Evolutionary conservation across 2,329 filamentous ascomycete species (phyloP).

Genomic region (Diaporthe helianthi): DNA sequence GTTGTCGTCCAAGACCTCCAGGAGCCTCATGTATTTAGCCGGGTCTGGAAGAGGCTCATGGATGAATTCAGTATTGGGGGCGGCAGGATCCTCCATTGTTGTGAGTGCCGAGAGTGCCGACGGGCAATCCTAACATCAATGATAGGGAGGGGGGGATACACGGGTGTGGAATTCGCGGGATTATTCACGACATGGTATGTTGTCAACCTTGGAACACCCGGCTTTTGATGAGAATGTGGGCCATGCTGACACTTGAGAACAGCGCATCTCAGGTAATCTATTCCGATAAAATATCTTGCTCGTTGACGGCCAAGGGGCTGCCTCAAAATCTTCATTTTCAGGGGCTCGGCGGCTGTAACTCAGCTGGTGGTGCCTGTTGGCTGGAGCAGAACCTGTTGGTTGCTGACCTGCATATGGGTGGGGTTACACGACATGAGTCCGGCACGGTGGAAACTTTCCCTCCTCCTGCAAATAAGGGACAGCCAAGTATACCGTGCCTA

Average conservation of each 20-base stretch:
- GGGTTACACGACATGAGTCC: not conserved
- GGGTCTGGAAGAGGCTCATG: not conserved
- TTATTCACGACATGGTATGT: not conserved
- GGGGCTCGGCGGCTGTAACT: not conserved
- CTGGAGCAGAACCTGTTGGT: not conserved
- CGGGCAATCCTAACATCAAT: no score
- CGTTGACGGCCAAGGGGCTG: not conserved
- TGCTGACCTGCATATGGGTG: not conserved
- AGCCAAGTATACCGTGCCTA: no score
- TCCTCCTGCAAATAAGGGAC: not conserved
- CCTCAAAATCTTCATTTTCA: not conserved
- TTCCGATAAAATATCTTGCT: not conserved
- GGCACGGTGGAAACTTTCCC: not conserved
- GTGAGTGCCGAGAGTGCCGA: no score
- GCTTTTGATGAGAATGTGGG: not conserved
- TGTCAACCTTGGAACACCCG: not conserved
- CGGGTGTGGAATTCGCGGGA: not conserved
- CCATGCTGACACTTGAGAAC: not conserved
- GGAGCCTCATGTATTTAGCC: not conserved
- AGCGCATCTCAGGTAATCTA: not conserved
- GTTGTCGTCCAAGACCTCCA: not conserved
- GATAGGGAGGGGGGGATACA: no score
- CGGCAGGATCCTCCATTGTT: not conserved
- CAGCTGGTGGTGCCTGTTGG: not conserved
- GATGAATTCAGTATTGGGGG: not conserved